phyloP scores from a whole-genome alignment of 768 basidiomycete genomes.

The Phylloporus scabripes region DNA sequence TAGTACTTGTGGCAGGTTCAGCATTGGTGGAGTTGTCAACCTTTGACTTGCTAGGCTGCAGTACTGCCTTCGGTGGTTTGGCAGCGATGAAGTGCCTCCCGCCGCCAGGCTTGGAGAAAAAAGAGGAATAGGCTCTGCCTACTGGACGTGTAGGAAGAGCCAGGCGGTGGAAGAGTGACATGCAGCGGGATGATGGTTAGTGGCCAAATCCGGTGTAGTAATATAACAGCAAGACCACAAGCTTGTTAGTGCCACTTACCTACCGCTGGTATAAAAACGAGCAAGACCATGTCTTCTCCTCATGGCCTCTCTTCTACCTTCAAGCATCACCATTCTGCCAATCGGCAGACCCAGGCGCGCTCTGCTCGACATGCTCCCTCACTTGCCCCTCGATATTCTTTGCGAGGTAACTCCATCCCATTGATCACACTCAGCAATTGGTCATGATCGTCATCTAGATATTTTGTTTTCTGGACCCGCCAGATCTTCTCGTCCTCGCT shows the following conservation, averaged over 20 bases:
- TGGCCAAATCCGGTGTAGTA: not conserved
- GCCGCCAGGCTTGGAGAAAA: conserved; percentile 76
- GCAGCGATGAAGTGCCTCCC: conserved; percentile 69
- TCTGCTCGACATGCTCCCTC: conserved; percentile 29
- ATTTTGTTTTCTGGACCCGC: conserved; percentile 38
- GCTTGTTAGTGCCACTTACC: no score
- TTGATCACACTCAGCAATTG: not conserved
- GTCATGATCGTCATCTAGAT: conserved; percentile 29
- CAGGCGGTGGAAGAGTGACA: conserved; percentile 51
- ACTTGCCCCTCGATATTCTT: conserved; percentile 28
- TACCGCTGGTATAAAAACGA: not conserved
- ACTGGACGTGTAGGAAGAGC: conserved; percentile 43
- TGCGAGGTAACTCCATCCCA: conserved; percentile 16
- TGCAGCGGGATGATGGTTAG: no score
- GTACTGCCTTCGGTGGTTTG: conserved; percentile 52
- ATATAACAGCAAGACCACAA: no score
- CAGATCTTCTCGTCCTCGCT: conserved; percentile 43
- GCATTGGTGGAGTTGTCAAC: conserved; percentile 37
- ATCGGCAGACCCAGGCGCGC: conserved; percentile 11
- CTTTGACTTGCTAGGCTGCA: conserved; percentile 35
- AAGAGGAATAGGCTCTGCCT: conserved; percentile 65
- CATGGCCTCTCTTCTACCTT: conserved; percentile 7
- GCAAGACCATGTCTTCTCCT: not conserved
- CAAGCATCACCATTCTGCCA: not conserved
- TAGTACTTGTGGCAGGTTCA: conserved; percentile 16